These are phyloP conservation scores for Asterophora lycoperdoides DNA, from an alignment of 768 basidiomycete species.

Conservation along the genomic window DNA sequence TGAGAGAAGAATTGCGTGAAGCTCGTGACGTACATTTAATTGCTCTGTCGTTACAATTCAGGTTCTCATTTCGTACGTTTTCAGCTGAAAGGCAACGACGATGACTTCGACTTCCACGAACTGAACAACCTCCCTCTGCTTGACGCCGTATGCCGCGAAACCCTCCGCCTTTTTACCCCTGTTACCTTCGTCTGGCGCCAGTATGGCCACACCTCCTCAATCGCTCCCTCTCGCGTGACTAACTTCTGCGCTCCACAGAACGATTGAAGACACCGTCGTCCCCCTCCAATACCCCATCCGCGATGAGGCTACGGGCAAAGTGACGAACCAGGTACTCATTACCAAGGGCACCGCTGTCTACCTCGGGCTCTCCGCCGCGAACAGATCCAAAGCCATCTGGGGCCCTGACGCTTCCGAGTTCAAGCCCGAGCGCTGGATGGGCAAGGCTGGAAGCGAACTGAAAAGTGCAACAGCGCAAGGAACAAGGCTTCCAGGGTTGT, in stretches of 20 bases:
- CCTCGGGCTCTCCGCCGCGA: slow-evolving; percentile 24
- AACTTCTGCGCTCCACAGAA: slow-evolving; percentile 13
- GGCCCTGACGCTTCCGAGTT: slow-evolving; percentile 44
- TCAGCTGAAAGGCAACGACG: slow-evolving; percentile 18
- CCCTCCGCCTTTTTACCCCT: slow-evolving; percentile 26
- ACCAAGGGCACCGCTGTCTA: slow-evolving; percentile 33
- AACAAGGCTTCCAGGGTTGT: slow-evolving; percentile 35
- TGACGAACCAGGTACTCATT: slow-evolving; percentile 30
- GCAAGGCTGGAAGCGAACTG: slow-evolving; percentile 18
- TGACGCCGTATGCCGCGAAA: slow-evolving; percentile 37
- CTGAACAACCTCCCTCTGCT: slow-evolving; percentile 33
- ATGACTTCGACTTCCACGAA: slow-evolving; percentile 32
- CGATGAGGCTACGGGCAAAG: slow-evolving; percentile 20
- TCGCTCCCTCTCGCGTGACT: not conserved
- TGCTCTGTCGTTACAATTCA: not conserved
- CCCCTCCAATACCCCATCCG: slow-evolving; percentile 30
- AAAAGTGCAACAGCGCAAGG: slow-evolving; percentile 11
- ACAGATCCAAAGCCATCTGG: slow-evolving; percentile 39
- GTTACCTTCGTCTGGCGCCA: slow-evolving; percentile 28
- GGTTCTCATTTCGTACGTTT: not conserved
- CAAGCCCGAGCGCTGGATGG: slow-evolving; percentile 49
- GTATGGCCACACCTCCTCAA: slow-evolving; percentile 16
- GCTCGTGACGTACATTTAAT: slow-evolving; percentile 11
- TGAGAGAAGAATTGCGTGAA: slow-evolving; percentile 22
- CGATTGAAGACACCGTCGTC: slow-evolving; percentile 29